Conservation (phyloP, 352 stramenopile species). For the Phytophthora kernoviae region DNA sequence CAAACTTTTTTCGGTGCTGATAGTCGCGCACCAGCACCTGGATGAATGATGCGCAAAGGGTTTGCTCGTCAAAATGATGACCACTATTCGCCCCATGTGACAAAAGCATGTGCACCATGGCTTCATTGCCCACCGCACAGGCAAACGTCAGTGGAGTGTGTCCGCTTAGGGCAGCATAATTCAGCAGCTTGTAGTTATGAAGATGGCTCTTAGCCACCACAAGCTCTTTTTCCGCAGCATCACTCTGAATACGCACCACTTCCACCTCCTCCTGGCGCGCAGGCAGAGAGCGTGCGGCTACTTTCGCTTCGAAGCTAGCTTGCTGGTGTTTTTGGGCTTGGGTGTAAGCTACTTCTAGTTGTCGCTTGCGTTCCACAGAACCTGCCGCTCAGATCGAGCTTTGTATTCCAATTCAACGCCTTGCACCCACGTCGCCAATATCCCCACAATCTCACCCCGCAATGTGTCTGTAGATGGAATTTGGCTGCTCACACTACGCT, state of each 20-base stretch:
- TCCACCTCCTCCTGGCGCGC: constrained; percentile 71
- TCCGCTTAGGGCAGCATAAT: constrained; percentile 61
- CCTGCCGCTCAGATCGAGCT: constrained; percentile 53
- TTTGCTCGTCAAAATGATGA: constrained; percentile 51
- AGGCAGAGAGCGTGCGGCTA: constrained; percentile 64
- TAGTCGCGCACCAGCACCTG: constrained; percentile 63
- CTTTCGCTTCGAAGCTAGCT: constrained; percentile 62
- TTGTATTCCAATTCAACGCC: constrained; percentile 82
- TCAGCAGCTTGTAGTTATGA: constrained; percentile 52
- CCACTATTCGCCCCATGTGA: constrained; percentile 56
- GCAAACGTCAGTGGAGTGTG: constrained; percentile 79
- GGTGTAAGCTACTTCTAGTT: constrained; percentile 46
- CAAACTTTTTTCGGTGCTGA: constrained; percentile 38
- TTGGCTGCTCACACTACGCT: constrained; percentile 16
- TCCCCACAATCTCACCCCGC: constrained; percentile 49
- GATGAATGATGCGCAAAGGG: constrained; percentile 65
- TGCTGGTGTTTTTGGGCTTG: constrained; percentile 43
- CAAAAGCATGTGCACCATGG: constrained; percentile 74
- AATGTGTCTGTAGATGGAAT: constrained; percentile 45
- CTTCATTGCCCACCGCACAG: constrained; percentile 70
- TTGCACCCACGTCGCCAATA: constrained; percentile 71
- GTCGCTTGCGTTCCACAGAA: constrained; percentile 53
- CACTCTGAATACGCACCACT: constrained; percentile 24
- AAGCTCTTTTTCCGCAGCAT: constrained; percentile 45
- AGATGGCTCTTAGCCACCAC: constrained; percentile 51